Conservation (phyloP, 306 rosid genomes). For the Lathyrus oleraceus region DNA sequence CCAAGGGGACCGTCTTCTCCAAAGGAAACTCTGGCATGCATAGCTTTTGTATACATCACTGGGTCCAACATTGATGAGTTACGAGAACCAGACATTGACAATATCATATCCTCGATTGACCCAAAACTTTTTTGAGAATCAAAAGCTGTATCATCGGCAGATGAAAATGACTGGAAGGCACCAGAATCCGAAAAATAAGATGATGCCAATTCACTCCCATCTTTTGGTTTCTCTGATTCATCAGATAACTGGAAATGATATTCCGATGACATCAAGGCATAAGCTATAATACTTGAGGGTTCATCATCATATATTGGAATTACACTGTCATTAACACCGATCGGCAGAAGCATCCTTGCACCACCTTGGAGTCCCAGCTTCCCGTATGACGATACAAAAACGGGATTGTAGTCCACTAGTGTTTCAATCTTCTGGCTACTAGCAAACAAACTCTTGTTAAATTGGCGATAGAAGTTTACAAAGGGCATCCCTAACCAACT, state of each 20-base stretch:
- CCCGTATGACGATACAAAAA: conserved; percentile 66
- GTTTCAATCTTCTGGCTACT: conserved; percentile 61
- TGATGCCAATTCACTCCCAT: conserved; percentile 45
- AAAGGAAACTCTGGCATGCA: conserved; percentile 84
- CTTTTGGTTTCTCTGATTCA: conserved; percentile 63
- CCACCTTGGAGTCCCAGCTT: conserved; percentile 74
- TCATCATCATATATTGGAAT: conserved; percentile 93
- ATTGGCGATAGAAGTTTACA: conserved; percentile 62
- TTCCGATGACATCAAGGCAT: conserved; percentile 67
- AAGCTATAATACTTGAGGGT: conserved; percentile 83
- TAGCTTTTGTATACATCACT: conserved; percentile 53
- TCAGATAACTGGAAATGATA: conserved; percentile 57
- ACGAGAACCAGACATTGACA: conserved; percentile 67
- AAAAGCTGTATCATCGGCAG: conserved; percentile 54
- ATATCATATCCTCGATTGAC: conserved; percentile 59
- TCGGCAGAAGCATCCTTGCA: conserved; percentile 74
- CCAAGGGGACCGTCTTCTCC: conserved; percentile 80
- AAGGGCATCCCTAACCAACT: conserved; percentile 78
- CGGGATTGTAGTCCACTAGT: conserved; percentile 58
- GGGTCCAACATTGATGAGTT: conserved; percentile 59
- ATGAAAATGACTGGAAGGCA: conserved; percentile 49
- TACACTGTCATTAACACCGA: conserved; percentile 72
- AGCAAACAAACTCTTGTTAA: conserved; percentile 58
- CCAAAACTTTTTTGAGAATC: conserved; percentile 63
- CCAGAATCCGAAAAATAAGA: conserved; percentile 53